Conservation (phyloP, 73 alveolate genomes). For the Breviolum minutum region DNA sequence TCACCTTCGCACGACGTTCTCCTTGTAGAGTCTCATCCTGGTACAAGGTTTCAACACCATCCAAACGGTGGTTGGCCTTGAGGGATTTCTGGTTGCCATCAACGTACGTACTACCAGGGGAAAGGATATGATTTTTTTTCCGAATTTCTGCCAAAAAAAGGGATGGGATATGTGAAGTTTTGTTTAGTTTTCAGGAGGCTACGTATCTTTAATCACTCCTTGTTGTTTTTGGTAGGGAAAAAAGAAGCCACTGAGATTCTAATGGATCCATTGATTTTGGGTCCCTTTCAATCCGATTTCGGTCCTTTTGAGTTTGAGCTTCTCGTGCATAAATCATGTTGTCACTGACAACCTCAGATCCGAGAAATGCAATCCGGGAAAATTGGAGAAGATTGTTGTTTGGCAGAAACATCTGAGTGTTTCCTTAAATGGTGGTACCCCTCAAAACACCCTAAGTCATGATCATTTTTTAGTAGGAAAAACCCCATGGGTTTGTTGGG, state of each 20-base stretch:
- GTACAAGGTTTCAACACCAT: neutral
- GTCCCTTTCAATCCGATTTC: too few species aligned
- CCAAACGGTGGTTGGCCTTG: too few species aligned
- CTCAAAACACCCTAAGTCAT: too few species aligned
- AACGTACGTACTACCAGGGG: neutral
- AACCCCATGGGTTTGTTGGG: too few species aligned
- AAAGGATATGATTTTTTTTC: too few species aligned
- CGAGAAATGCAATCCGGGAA: neutral
- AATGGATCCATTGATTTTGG: too few species aligned
- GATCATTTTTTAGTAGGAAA: too few species aligned
- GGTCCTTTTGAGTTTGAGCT: conserved; percentile 76
- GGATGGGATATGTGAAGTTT: too few species aligned
- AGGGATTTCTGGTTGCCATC: neutral
- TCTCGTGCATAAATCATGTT: conserved; percentile 91
- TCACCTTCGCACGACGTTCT: conserved; percentile 84
- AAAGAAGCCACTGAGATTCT: too few species aligned
- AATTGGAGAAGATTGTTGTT: neutral
- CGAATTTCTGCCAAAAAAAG: too few species aligned
- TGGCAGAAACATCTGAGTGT: neutral
- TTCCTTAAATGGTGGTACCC: too few species aligned
- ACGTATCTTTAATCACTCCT: neutral
- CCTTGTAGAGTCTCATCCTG: conserved; percentile 86
- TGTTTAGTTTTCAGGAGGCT: too few species aligned
- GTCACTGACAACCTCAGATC: conserved; percentile 68
- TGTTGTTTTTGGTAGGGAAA: neutral